Conservation (phyloP, 208 protist genomes). For the Acanthamoeba divionensis region DNA sequence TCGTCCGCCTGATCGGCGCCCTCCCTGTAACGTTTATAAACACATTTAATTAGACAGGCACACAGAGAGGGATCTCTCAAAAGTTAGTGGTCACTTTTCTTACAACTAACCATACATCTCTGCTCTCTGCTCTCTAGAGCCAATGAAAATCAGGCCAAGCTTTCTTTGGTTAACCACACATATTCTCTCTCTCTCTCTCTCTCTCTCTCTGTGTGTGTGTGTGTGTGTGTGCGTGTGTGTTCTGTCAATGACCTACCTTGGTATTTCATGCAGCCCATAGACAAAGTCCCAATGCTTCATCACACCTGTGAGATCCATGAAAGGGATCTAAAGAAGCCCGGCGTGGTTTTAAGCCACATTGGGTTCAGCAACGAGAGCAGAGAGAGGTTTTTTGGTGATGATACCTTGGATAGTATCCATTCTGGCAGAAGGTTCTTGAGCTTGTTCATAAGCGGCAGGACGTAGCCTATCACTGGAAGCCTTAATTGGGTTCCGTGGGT, state of each 20-base stretch:
- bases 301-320: background rate
- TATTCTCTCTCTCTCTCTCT: too few relatives aligned
- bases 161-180: too few relatives aligned
- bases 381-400: too few relatives aligned
- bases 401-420: background rate
- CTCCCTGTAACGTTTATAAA: too few relatives aligned
- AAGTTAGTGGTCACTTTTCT: too few relatives aligned
- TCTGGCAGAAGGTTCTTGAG: background rate
- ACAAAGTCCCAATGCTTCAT: slow-evolving; percentile 21
- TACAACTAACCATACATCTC: too few relatives aligned
- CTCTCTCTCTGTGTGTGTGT: too few relatives aligned
- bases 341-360: background rate
- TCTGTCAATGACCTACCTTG: background rate
- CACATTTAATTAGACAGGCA: too few relatives aligned
- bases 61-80: too few relatives aligned
- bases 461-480: background rate
- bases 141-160: too few relatives aligned
- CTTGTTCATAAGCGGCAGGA: background rate
- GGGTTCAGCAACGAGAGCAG: background rate
- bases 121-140: too few relatives aligned
- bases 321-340: background rate
- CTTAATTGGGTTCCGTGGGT: slow-evolving; percentile 13
- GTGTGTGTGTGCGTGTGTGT: too few relatives aligned
- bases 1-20: background rate
- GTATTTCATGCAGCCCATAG: background rate